Evolutionary conservation across 2,329 filamentous ascomycete species (phyloP).

Genomic region (Alternaria longipes): DNA sequence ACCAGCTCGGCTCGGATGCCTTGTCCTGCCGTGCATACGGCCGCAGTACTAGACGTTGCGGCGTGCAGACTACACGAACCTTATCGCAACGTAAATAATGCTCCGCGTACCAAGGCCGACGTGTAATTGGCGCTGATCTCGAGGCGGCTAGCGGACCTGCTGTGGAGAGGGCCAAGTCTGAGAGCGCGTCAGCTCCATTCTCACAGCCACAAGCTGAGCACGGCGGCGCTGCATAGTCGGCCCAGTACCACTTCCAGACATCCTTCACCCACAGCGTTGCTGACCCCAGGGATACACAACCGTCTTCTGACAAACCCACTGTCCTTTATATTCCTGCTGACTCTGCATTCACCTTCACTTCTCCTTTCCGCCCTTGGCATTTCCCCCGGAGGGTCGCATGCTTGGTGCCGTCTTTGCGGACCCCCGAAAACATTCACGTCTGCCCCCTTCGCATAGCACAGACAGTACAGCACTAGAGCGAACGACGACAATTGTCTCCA

Average conservation of each 20-base stretch:
- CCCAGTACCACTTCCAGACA: constrained; percentile 12
- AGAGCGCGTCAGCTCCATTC: constrained; percentile 23
- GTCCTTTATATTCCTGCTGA: constrained; percentile 20
- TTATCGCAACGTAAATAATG: constrained; percentile 10
- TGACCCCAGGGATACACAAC: constrained; percentile 16
- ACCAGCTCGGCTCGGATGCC: constrained; percentile 1
- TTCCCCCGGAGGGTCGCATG: constrained; percentile 43
- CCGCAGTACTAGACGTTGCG: not conserved
- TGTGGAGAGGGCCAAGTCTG: constrained; percentile 24
- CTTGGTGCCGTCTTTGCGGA: constrained; percentile 29
- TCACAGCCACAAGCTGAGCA: constrained; percentile 25
- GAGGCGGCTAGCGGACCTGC: constrained; percentile 23
- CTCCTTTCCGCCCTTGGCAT: constrained; percentile 31
- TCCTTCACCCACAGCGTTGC: constrained; percentile 24
- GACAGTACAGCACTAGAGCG: not conserved
- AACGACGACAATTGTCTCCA: not conserved
- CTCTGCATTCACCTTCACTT: constrained; percentile 15
- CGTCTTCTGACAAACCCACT: constrained; percentile 15
- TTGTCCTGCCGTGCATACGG: constrained; percentile 1
- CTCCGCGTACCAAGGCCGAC: constrained; percentile 9
- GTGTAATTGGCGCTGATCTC: constrained; percentile 17
- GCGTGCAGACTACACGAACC: constrained; percentile 10
- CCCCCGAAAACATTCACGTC: constrained; percentile 17
- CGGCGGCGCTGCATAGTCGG: constrained; percentile 2
- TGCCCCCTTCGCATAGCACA: not conserved